Conservation (phyloP, 495 filamentous ascomycete genomes). For the Podospora didyma region DNA sequence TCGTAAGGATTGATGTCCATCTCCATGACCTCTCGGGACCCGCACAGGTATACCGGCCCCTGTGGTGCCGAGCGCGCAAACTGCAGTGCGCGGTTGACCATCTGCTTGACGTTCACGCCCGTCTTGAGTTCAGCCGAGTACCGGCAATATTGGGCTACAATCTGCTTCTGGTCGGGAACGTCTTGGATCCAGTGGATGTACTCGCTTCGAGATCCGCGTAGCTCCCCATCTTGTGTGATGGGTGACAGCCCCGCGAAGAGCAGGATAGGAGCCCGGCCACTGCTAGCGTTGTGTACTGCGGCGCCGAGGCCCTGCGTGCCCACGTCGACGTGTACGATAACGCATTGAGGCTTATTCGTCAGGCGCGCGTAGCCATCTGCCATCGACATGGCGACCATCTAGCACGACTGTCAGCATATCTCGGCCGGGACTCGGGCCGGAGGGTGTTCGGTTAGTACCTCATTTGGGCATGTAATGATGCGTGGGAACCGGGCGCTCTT, state of each 20-base stretch:
- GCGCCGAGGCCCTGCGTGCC: constrained; percentile 87
- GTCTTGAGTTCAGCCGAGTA: constrained; percentile 88
- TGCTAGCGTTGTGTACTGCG: constrained; percentile 87
- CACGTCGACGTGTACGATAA: constrained; percentile 95
- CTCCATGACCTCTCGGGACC: constrained; percentile 87
- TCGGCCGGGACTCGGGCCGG: not conserved
- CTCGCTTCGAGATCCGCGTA: constrained; percentile 82
- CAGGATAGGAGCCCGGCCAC: constrained; percentile 80
- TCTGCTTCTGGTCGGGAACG: constrained; percentile 90
- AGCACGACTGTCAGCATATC: constrained; percentile 6
- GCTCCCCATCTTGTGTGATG: constrained; percentile 87
- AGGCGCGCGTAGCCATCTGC: constrained; percentile 91
- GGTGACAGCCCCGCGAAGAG: constrained; percentile 90
- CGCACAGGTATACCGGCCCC: constrained; percentile 82
- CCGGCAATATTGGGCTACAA: constrained; percentile 90
- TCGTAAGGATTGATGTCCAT: constrained; percentile 81
- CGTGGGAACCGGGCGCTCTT: constrained; percentile 66
- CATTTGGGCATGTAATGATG: constrained; percentile 92
- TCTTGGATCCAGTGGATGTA: constrained; percentile 99
- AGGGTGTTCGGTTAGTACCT: constrained; percentile 41
- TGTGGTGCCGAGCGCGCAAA: constrained; percentile 79
- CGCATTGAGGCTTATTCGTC: constrained; percentile 80
- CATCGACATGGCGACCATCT: constrained; percentile 98
- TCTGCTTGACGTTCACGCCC: constrained; percentile 91
- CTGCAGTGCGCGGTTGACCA: constrained; percentile 85